Conservation (phyloP, 805 yeast genomes). For the Ascoidea asiatica region DNA sequence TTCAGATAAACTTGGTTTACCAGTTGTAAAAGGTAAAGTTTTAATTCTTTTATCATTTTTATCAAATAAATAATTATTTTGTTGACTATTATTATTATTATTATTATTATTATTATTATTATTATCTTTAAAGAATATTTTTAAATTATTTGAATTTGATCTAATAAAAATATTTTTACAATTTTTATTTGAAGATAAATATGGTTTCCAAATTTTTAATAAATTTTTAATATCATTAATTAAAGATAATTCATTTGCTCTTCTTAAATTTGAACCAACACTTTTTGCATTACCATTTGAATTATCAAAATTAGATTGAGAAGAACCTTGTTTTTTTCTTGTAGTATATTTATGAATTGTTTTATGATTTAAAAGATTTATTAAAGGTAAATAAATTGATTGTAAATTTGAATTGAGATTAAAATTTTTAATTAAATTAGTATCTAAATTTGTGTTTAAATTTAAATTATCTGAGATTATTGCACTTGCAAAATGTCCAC, state of each 20-base stretch:
- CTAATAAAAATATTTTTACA: conserved; percentile 67
- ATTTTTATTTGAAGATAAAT: conserved; percentile 35
- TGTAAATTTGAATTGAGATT: conserved; percentile 21
- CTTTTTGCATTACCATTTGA: conserved; percentile 92
- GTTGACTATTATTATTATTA: neutral
- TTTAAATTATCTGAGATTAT: conserved; percentile 52
- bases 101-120: conserved; percentile 19
- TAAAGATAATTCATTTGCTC: conserved; percentile 81
- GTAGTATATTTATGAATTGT: conserved; percentile 93
- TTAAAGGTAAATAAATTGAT: conserved; percentile 46
- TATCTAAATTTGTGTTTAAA: neutral
- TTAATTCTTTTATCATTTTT: conserved; percentile 49
- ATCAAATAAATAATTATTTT: conserved; percentile 24
- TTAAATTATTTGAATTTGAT: conserved; percentile 67
- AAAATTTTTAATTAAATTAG: conserved; percentile 39
- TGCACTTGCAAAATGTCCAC: conserved; percentile 97
- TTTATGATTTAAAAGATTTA: conserved; percentile 56
- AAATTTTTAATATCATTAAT: conserved; percentile 65
- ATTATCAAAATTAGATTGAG: conserved; percentile 86
- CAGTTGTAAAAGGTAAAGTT: conserved; percentile 78
- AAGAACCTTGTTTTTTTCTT: conserved; percentile 94
- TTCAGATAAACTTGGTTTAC: conserved; percentile 73
- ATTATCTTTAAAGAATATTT: conserved; percentile 52
- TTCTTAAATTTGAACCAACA: conserved; percentile 83
- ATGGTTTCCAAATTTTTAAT: conserved; percentile 48